Evolutionary conservation across 2,329 filamentous ascomycete genomes (phyloP), one percentile per base, ranked within the genome.

Genomic region (Calonectria ilicicola): DNA sequence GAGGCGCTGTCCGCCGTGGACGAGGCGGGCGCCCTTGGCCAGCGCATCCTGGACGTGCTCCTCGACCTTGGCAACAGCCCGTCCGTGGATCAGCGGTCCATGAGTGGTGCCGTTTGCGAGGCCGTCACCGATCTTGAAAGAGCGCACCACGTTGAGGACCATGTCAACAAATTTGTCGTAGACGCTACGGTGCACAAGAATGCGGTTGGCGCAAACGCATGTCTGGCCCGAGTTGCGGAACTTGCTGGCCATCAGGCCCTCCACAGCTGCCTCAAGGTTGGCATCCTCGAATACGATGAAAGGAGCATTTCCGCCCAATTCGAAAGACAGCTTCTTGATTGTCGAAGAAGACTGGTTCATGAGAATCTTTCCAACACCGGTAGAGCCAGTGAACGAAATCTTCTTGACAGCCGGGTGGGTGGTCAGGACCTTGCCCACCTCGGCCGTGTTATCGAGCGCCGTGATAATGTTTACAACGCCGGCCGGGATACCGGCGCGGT

Each of bases 381-480:
- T 87, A 15, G 74, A 94, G 23, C 93, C 93, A 1, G 93, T 95
- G 80, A 95, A 95, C 5, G 91, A 93, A 29, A 94, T 88, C 82
- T 95, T 94, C 81, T 91, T 92, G 76, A 95, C 86, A 15, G 74
- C 65, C 0, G 80, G 79, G 40, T 82, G 80, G 5, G 78, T 83
- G 4, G 81, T 81, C 26, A 83, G 66, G 47, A 91, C 85, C 81
- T 92, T 87, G 68, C 96, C 96, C 7, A 98, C 91, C 77, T 92
- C 91, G 23, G 92, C 88, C 0, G 95, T 98, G 84, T 97, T 96
- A 65, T 93, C 86, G 5, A 93, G 84, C 0, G 94, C 89, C 2
- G 95, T 97, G 68, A 98, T 88, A 73, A 98, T 87, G 85, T 98
- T 98, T 73, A 98, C 90, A 1, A 98, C 95, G 49, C 96, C 96